phyloP scores from a whole-genome alignment of 129 eudicot species.

The Mikania micrantha region DNA sequence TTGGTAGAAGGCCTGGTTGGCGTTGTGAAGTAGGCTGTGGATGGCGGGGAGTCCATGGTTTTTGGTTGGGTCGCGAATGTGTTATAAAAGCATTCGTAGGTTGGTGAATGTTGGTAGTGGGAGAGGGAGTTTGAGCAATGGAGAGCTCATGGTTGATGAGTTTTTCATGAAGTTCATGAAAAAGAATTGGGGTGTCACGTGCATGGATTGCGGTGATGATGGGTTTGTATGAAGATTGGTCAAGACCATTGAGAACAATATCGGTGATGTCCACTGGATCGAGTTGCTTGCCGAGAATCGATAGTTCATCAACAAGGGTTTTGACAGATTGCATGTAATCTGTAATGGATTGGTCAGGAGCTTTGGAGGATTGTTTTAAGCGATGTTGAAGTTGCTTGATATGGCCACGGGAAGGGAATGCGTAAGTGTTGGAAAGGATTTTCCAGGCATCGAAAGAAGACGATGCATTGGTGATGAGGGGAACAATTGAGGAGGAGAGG shows the following conservation, averaged over 20 bases:
- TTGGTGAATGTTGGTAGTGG: neutral
- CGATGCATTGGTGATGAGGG: neutral
- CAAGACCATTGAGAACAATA: no score
- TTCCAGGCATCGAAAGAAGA: neutral
- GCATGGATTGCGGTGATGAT: no score
- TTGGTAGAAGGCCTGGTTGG: neutral
- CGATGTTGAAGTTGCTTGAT: neutral
- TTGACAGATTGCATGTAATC: neutral
- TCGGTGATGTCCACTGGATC: no score
- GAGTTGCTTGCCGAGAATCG: neutral
- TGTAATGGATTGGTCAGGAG: neutral
- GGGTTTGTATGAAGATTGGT: no score
- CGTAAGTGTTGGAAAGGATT: neutral
- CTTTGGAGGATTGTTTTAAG: neutral
- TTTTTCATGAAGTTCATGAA: constrained; percentile 6
- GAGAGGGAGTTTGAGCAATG: neutral
- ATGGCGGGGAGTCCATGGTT: neutral
- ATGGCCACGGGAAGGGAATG: neutral
- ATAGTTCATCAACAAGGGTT: neutral
- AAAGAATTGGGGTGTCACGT: neutral
- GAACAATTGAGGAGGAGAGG: neutral
- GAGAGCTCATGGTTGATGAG: neutral
- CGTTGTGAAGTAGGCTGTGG: neutral
- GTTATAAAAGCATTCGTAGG: no score
- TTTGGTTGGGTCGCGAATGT: neutral